Evolutionary conservation across 495 filamentous ascomycete genomes (phyloP), one percentile per base, ranked within the genome.

Genomic region (Neurospora discreta): DNA sequence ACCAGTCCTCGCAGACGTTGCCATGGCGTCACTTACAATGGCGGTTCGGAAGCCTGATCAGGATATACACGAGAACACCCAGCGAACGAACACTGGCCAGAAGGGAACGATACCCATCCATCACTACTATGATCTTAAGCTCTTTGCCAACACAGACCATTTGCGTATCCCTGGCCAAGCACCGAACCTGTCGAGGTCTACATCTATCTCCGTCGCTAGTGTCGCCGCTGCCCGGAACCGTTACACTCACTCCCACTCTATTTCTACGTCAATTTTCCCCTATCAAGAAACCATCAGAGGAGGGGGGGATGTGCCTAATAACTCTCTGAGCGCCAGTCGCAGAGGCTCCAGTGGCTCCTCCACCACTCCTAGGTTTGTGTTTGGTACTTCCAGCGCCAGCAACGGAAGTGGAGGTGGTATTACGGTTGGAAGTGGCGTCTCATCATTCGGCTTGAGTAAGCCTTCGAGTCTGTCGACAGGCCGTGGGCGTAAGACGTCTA

Each of bases 21-120:
- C 88, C 40, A 93, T 95, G 82, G 91, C 94, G 10, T 97, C 93
- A 0, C 84, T 99, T 38, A 97, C 95, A 0, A 90, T 98, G 90
- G 94, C 95, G 13, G 88, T 91, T 39, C 88, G 91, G 43, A 91
- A 90, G 46, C 86, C 89, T 5, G 76, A 38, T 69, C 73, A 44
- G 71, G 75, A 75, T 41, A 71, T 74, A 33, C 44, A 68, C 15
- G 71, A 65, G 15, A 60, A 38, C 26, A 16, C 30, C 16, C 60
- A 72, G 68, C 33, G 46, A 38, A 44, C 42, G 3, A 44, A n/a
- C 42, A 44, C 42, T n/a, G 68, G 58, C 67, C 70, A 58, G 39
- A 43, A 73, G 23, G 87, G 46, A 76, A 83, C 46, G 20, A 68
- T 78, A 5, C 73, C 73, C 7, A 74, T 85, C n/a, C 78, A 84